These are phyloP conservation scores for Elongisporangium prolatum DNA, from an alignment of 352 stramenopile species.

Conservation along the genomic window DNA sequence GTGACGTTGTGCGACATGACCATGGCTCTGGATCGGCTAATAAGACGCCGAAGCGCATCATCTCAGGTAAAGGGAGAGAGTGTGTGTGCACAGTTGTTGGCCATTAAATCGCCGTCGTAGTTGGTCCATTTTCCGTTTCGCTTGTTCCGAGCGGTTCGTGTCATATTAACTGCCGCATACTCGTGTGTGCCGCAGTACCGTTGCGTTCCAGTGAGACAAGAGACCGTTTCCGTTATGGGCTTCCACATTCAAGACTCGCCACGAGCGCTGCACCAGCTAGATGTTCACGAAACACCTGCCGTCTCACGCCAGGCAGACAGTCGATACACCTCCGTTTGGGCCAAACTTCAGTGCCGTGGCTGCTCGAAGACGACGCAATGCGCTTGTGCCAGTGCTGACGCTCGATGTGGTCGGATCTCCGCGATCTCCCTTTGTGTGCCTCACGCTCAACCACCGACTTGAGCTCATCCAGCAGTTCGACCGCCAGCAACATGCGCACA, in stretches of 20 bases:
- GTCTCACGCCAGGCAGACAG: not conserved
- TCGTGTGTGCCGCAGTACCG: not conserved
- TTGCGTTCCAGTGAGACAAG: not conserved
- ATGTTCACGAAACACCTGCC: not conserved
- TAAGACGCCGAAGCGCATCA: not conserved
- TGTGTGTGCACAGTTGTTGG: not conserved
- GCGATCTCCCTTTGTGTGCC: constrained; percentile 31
- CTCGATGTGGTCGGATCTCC: constrained; percentile 40
- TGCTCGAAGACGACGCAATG: constrained; percentile 38
- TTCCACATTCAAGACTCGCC: constrained; percentile 66
- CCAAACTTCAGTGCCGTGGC: constrained; percentile 7
- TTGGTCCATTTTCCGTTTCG: not conserved
- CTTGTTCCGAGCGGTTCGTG: not conserved
- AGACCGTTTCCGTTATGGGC: constrained; percentile 27
- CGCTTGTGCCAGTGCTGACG: constrained; percentile 41
- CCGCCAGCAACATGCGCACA: constrained; percentile 9
- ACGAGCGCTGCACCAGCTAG: constrained; percentile 1
- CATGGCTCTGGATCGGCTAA: not conserved
- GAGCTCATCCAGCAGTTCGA: constrained; percentile 29
- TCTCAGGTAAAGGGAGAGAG: not conserved
- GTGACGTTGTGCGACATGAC: no score
- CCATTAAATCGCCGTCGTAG: not conserved
- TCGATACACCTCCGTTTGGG: not conserved
- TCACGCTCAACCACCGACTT: constrained; percentile 23
- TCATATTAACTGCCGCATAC: not conserved